Conservation (phyloP, 495 filamentous ascomycete genomes). For the Lasiosphaeris hirsuta region DNA sequence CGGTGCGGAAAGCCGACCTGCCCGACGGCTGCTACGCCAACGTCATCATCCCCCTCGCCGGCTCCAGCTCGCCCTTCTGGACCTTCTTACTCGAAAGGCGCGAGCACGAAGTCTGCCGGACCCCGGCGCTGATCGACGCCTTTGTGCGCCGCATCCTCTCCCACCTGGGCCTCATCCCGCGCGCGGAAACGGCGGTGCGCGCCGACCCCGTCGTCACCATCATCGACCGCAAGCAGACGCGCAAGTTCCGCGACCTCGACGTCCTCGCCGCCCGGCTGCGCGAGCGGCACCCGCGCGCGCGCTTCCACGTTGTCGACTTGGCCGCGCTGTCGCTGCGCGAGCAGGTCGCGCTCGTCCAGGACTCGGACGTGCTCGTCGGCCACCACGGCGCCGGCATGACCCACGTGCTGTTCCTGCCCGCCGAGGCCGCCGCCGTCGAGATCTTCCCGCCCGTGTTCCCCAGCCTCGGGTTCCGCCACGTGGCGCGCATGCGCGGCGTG, state of each 20-base stretch:
- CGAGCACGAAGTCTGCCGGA: background rate
- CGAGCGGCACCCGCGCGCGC: background rate
- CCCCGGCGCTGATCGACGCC: background rate
- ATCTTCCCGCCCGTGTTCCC: background rate
- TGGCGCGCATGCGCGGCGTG: background rate
- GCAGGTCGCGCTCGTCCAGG: background rate
- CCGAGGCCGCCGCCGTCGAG: background rate
- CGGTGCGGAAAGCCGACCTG: too few relatives aligned
- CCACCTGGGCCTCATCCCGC: background rate
- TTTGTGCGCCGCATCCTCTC: background rate
- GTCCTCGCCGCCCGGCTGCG: background rate
- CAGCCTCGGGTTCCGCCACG: background rate
- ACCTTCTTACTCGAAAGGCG: background rate
- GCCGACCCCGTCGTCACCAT: background rate
- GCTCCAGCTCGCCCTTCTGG: constrained; percentile 3
- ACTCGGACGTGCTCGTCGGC: background rate
- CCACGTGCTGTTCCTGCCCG: background rate
- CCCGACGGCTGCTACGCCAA: too few relatives aligned
- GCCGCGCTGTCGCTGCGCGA: background rate
- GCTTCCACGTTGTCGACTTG: background rate
- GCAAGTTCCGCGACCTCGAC: background rate
- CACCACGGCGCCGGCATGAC: background rate
- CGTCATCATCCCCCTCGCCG: background rate
- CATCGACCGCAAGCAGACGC: background rate
- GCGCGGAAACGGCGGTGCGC: background rate